Evolutionary conservation across 768 basidiomycete species (phyloP).

Genomic region (Saitozyma sp.): DNA sequence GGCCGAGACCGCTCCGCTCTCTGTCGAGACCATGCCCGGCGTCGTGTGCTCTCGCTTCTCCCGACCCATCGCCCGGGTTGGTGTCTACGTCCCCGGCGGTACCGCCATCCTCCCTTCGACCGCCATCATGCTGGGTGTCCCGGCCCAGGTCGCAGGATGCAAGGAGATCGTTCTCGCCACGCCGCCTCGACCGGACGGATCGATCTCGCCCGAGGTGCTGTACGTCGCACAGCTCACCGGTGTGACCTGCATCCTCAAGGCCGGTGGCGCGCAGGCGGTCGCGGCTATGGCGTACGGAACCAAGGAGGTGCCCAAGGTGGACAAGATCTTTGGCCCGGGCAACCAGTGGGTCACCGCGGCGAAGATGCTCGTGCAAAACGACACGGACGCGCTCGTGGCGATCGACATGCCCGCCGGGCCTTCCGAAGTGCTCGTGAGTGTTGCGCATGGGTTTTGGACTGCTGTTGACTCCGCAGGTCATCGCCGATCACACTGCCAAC

Average conservation of each 20-base stretch:
- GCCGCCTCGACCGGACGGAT: slow-evolving; percentile 90
- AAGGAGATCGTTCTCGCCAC: slow-evolving; percentile 89
- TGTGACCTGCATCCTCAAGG: slow-evolving; percentile 84
- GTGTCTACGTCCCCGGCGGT: slow-evolving; percentile 95
- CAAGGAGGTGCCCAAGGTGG: slow-evolving; percentile 90
- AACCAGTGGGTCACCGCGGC: slow-evolving; percentile 99
- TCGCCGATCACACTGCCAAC: slow-evolving; percentile 82
- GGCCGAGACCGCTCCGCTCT: slow-evolving; percentile 65
- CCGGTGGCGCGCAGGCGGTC: slow-evolving; percentile 94
- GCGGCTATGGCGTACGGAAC: slow-evolving; percentile 97
- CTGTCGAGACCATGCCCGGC: slow-evolving; percentile 96
- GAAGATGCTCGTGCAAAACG: slow-evolving; percentile 99
- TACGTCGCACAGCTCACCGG: slow-evolving; percentile 92
- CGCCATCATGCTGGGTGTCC: slow-evolving; percentile 95
- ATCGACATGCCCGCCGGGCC: slow-evolving; percentile 99
- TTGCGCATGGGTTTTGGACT: background rate
- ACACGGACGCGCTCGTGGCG: slow-evolving; percentile 90
- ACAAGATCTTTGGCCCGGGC: slow-evolving; percentile 98
- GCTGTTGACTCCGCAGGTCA: slow-evolving; percentile 64
- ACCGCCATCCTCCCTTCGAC: slow-evolving; percentile 95
- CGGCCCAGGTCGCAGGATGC: slow-evolving; percentile 96
- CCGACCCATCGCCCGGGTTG: slow-evolving; percentile 91
- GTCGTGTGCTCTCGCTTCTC: slow-evolving; percentile 94
- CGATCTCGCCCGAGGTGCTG: slow-evolving; percentile 93
- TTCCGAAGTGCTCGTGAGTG: slow-evolving; percentile 88